phyloP scores from a whole-genome alignment of 169 alveolate genomes.

The Plasmodium coatneyi region DNA sequence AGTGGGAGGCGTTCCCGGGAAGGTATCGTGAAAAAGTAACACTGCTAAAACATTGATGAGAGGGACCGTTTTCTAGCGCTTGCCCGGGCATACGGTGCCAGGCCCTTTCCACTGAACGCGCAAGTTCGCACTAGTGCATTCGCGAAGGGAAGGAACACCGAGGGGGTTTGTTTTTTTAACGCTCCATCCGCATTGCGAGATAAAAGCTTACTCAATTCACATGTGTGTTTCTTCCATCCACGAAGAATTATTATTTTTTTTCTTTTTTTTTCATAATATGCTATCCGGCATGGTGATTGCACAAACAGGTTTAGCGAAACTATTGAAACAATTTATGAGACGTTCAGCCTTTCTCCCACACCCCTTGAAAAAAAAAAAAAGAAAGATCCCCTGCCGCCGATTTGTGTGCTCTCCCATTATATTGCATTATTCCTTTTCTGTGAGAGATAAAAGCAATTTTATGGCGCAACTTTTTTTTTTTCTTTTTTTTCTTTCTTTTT shows the following conservation, averaged over 20 bases:
- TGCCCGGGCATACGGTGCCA: not conserved
- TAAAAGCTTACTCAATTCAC: not conserved
- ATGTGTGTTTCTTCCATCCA: not conserved
- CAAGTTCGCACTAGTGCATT: not conserved
- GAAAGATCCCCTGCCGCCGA: not conserved
- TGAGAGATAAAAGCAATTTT: not conserved
- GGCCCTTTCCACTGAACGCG: not conserved
- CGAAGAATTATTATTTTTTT: not conserved
- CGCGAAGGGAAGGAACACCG: not conserved
- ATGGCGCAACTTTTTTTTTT: not conserved
- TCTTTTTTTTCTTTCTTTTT: no score
- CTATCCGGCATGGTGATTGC: not conserved
- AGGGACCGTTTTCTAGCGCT: not conserved
- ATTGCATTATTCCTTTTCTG: not conserved
- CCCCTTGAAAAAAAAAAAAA: not conserved
- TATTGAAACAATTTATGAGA: not conserved
- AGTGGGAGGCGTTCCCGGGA: not conserved
- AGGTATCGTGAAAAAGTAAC: not conserved
- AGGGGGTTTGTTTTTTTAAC: not conserved
- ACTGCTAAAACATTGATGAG: not conserved
- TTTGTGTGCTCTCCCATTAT: not conserved
- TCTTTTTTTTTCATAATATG: not conserved
- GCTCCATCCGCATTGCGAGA: not conserved
- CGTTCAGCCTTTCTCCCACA: not conserved
- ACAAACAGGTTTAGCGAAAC: not conserved